Evolutionary conservation across 768 basidiomycete species (phyloP), one percentile per base, ranked within the genome.

Genomic region (Suillus fuscotomentosus): DNA sequence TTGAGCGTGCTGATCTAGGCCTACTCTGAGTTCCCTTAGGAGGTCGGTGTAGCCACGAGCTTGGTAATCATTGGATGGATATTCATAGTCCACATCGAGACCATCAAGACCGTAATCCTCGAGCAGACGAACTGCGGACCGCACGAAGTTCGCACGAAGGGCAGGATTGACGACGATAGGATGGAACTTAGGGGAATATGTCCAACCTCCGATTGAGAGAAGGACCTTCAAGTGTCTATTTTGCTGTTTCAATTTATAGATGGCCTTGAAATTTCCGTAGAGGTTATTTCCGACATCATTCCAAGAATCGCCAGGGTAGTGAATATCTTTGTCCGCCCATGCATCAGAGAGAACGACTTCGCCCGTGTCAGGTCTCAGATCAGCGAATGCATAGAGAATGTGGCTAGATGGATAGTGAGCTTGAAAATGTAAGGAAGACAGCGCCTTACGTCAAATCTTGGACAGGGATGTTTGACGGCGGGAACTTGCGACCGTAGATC

Each of bases 291-390:
- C 95, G 34, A 73, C 74, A 61, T 99, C 97, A 68, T 95, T 91
- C 97, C 97, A 99, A 5, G 90, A 91, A 76, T 99, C 97, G 9
- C 90, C 92, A 0, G 91, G 88, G 74, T 97, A 96, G 74, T 99
- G 97, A 54, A 99, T 99, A 73, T 99, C 94, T 71, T 96, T 87
- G 80, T 99, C 97, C 0, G 95, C 90, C 97, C 97, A 99, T 2
- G 82, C 75, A 70, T 99, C 97, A 43, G 94, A 96, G 61, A 99
- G 77, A 70, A 86, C 78, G 22, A 98, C 96, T 71, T 94, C 92
- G 47, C 97, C 97, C 0, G 88, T 84, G 65, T 94, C 92, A 22
- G 88, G 78, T 69, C 84, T 87, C 69, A 99, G 76, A 69, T 99
- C 93, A 22, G 94, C 97, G 70, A 99, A 99, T 2, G 95, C 93